These are phyloP conservation scores for Spirogloea muscicola DNA, from an alignment of 139 green algal genomes.

Conservation along the genomic window DNA sequence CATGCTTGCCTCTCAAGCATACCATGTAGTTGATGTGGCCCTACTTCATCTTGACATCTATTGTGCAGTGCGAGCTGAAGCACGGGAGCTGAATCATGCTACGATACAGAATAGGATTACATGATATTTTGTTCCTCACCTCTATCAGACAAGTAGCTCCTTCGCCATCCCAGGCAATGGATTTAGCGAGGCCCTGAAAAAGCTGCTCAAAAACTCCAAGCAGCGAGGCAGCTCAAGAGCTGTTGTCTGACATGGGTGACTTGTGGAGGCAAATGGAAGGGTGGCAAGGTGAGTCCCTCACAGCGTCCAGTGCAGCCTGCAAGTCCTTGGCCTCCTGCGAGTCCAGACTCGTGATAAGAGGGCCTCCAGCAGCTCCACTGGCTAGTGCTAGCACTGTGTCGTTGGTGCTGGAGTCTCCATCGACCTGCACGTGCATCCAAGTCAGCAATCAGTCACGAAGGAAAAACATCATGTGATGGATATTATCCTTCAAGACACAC, in stretches of 20 bases:
- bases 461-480: not conserved
- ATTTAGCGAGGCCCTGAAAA: constrained; percentile 71
- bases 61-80: too few relatives aligned
- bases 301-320: constrained; percentile 78
- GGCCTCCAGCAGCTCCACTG: constrained; percentile 58
- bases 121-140: too few relatives aligned
- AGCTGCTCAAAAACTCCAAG: constrained; percentile 16
- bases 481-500: not conserved
- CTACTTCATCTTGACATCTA: too few relatives aligned
- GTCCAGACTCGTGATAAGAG: constrained; percentile 57
- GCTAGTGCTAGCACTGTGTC: constrained; percentile 80
- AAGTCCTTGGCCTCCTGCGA: constrained; percentile 63
- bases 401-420: constrained; percentile 87
- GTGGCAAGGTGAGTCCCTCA: constrained; percentile 40
- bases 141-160: constrained; percentile 94
- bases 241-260: too few relatives aligned
- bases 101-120: too few relatives aligned
- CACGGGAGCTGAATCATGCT: too few relatives aligned
- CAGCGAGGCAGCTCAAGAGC: too few relatives aligned
- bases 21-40: too few relatives aligned
- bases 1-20: too few relatives aligned
- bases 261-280: too few relatives aligned
- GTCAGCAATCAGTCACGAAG: too few relatives aligned
- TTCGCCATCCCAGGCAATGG: constrained; percentile 98
- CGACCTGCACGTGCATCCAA: constrained; percentile 47